phyloP scores from a whole-genome alignment of 1,284 basidiomycete species.

The Vanrija sp. region DNA sequence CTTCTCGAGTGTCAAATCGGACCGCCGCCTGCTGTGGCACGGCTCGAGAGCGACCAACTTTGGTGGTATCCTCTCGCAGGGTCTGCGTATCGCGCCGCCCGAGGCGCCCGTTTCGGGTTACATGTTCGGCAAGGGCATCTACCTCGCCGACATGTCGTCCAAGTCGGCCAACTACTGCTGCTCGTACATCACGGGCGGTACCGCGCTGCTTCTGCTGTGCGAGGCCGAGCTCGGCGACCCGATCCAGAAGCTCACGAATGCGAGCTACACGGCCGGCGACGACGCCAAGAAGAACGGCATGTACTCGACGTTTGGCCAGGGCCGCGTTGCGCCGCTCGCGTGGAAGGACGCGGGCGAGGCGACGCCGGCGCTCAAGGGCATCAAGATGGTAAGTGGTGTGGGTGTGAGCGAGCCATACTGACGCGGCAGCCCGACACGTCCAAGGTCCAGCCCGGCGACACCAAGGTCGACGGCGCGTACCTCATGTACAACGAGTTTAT shows the following conservation, averaged over 20 bases:
- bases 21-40: conserved; percentile 63
- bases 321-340: conserved; percentile 8
- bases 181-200: conserved; percentile 30
- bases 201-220: conserved; percentile 18
- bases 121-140: conserved; percentile 68
- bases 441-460: conserved; percentile 1
- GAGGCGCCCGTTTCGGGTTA: conserved; percentile 55
- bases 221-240: conserved; percentile 21
- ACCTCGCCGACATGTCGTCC: conserved; percentile 66
- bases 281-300: conserved; percentile 7
- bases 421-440: conserved; percentile 5
- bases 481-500: conserved; percentile 24
- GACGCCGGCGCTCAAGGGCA: conserved; percentile 15
- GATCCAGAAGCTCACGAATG: conserved; percentile 9
- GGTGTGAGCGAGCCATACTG: neutral
- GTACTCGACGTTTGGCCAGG: conserved; percentile 19
- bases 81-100: conserved; percentile 64
- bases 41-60: conserved; percentile 48
- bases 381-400: conserved; percentile 7
- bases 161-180: conserved; percentile 64
- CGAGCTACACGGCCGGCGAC: conserved; percentile 14
- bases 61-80: conserved; percentile 61
- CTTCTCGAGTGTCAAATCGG: conserved; percentile 51
- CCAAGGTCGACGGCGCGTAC: conserved; percentile 6
- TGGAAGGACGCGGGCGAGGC: conserved; percentile 18